Evolutionary conservation across 192 early-diverging fungal species (phyloP).

Genomic region (Mortierella alpina): DNA sequence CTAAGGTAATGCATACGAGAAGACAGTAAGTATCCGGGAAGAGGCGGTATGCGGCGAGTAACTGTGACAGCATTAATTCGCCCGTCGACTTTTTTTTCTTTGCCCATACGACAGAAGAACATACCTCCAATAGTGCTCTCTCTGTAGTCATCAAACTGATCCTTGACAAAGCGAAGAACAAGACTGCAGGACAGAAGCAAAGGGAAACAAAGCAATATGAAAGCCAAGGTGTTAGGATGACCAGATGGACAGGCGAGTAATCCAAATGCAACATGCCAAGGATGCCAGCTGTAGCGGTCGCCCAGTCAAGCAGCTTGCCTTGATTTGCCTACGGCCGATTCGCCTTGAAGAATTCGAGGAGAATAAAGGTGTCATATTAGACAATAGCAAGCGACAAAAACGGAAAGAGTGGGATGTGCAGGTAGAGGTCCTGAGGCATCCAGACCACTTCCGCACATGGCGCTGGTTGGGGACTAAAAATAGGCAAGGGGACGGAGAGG

Average conservation of each 20-base stretch:
- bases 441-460: background rate
- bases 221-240: background rate
- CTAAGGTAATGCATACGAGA: conserved; percentile 32
- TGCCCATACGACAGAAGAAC: background rate
- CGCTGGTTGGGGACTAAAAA: background rate
- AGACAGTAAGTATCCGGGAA: background rate
- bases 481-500: background rate
- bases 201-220: conserved; percentile 50
- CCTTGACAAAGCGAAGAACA: conserved; percentile 91
- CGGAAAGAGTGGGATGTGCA: background rate
- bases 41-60: background rate
- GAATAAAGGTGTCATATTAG: background rate
- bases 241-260: background rate
- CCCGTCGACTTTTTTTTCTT: conserved; percentile 22
- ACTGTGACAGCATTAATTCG: conserved; percentile 19
- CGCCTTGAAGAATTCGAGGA: conserved; percentile 41
- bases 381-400: background rate
- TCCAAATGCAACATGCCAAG: background rate
- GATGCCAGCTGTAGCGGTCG: background rate
- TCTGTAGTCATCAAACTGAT: conserved; percentile 93
- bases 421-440: background rate
- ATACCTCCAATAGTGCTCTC: conserved; percentile 91
- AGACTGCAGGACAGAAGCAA: conserved; percentile 57
- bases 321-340: conserved; percentile 75
- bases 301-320: conserved; percentile 56